Evolutionary conservation across 2,329 filamentous ascomycete genomes (phyloP), one percentile per base, ranked within the genome.

Genomic region (Pseudogymnoascus sp.): DNA sequence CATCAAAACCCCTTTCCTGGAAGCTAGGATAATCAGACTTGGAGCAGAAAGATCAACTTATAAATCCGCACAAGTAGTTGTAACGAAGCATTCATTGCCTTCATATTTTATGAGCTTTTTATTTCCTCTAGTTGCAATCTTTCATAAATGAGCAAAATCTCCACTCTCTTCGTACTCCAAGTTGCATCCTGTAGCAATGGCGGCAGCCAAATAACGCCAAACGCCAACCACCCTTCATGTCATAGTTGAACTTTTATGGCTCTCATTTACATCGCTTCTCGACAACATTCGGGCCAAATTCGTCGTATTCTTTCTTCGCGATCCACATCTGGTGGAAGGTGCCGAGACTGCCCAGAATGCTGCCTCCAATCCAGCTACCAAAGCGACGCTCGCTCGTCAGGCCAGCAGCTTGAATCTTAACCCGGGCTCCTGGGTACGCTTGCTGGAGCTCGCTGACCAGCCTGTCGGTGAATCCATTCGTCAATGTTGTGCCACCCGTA

Each of bases 321-420:
- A 99, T 95, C 94, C 94, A 99, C 88, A 99, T 92, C 78, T 99
- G 94, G 76, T 99, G 94, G 76, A 99, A 99, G 12, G 92, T 96
- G 8, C 95, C 95, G 75, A 99, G 74, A 74, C 92, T 96, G 5
- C 90, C 92, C 66, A 99, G 77, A 67, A 99, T 96, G 74, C 91
- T 96, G 48, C 94, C 94, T 52, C 95, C 94, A 66, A 99, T 91
- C 92, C 94, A 99, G 57, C 89, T 86, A 19, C 90, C 92, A 73
- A 95, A 97, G 65, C 91, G 88, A 59, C 95, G 79, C 79, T 99
- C 95, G 35, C 87, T 89, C 0, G 89, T 89, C 67, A 92, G 84
- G 15, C 90, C 90, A 0, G 91, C 87, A 0, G 94, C 90, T 67
- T 94, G 88, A 35, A 99, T 84, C 74, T 94, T 89, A 67, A 97